Evolutionary conservation across 2,329 filamentous ascomycete species (phyloP).

Genomic region (Neobulgaria alba): DNA sequence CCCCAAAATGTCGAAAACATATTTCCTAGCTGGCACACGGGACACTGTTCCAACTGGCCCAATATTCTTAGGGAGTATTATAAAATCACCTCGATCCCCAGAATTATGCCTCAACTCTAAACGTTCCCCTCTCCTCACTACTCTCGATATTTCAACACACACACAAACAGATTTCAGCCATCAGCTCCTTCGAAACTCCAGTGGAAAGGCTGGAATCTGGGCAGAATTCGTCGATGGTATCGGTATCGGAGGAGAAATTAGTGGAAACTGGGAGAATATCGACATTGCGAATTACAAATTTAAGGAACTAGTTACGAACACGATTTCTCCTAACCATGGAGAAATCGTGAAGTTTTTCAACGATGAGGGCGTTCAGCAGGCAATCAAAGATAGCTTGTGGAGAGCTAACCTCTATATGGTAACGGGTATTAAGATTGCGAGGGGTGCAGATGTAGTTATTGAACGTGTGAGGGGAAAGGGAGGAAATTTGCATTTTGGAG

Average conservation of each 20-base stretch:
- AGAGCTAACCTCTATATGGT: slow-evolving; percentile 10
- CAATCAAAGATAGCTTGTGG: slow-evolving; percentile 6
- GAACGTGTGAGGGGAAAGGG: slow-evolving; percentile 3
- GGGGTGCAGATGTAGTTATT: slow-evolving; percentile 8
- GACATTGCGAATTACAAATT: slow-evolving; percentile 3
- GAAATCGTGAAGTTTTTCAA: slow-evolving; percentile 5
- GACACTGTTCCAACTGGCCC: slow-evolving; percentile 6
- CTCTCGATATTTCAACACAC: slow-evolving; percentile 2
- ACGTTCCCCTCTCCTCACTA: slow-evolving; percentile 2
- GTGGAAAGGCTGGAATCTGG: slow-evolving; percentile 7
- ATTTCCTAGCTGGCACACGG: slow-evolving; percentile 9
- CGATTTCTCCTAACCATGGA: slow-evolving; percentile 1
- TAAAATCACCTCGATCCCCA: slow-evolving; percentile 9
- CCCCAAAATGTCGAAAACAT: slow-evolving; percentile 7
- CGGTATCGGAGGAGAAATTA: slow-evolving; percentile 4
- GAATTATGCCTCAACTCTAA: slow-evolving; percentile 7
- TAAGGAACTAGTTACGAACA: slow-evolving; percentile 6
- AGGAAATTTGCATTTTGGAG: slow-evolving; percentile 8
- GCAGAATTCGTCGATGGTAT: slow-evolving; percentile 6
- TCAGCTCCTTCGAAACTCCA: slow-evolving; percentile 1
- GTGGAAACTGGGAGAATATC: slow-evolving; percentile 5
- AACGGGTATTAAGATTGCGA: slow-evolving; percentile 12
- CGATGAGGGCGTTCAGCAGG: slow-evolving; percentile 1
- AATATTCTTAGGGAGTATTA: slow-evolving; percentile 14
- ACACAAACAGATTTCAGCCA: not conserved